Percentiles rank a stretch among this genome's conserved stretches.
phyloP scores from a whole-genome alignment of 73 alveolate species.

The Paramecium primaurelia region DNA sequence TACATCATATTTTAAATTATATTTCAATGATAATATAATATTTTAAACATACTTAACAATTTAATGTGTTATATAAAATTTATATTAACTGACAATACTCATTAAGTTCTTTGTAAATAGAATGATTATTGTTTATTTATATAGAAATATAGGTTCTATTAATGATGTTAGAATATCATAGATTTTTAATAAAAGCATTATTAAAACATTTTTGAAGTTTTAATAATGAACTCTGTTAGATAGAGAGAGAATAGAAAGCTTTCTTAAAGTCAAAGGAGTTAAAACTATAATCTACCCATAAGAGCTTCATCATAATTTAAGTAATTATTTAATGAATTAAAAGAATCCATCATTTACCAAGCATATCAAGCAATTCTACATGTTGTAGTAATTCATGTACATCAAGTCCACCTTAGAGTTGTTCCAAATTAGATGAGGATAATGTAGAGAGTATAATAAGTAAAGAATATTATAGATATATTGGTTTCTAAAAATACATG shows the following conservation, averaged over 20 bases:
- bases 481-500: not conserved
- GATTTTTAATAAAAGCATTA: not conserved
- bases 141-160: not conserved
- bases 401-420: not conserved
- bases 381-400: conserved; percentile 1
- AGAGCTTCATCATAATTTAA: conserved; percentile 14
- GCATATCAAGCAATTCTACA: not conserved
- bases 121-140: not conserved
- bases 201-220: not conserved
- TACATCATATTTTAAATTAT: not conserved
- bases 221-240: not conserved
- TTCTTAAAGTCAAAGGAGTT: not conserved
- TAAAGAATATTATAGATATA: not conserved
- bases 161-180: not conserved
- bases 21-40: no score
- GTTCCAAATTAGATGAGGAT: not conserved
- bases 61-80: not conserved
- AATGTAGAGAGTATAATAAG: not conserved
- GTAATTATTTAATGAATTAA: not conserved
- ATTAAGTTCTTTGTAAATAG: not conserved
- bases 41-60: not conserved
- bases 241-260: not conserved
- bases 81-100: not conserved
- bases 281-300: not conserved
- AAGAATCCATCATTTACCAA: conserved; percentile 1